phyloP scores from a whole-genome alignment of 2,329 filamentous ascomycete genomes.

The Elsinoe australis region DNA sequence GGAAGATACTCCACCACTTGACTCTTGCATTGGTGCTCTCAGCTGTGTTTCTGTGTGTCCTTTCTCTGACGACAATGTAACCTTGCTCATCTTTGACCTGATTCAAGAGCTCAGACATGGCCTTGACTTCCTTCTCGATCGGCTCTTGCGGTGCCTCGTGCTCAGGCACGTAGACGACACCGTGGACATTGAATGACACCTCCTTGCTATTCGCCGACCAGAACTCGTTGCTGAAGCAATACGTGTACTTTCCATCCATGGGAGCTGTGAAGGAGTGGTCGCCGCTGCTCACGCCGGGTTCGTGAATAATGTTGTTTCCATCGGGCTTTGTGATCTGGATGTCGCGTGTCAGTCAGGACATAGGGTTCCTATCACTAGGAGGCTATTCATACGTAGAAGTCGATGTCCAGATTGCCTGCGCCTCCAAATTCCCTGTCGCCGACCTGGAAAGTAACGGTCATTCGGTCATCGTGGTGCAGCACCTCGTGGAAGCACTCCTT shows the following conservation, averaged over 20 bases:
- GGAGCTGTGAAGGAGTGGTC: constrained; percentile 86
- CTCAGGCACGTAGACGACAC: constrained; percentile 94
- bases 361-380: too few species aligned
- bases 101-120: constrained; percentile 73
- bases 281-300: constrained; percentile 76
- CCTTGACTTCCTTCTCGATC: constrained; percentile 80
- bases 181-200: constrained; percentile 98
- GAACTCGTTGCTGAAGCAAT: constrained; percentile 99
- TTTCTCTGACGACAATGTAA: constrained; percentile 91
- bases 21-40: constrained; percentile 96
- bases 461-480: constrained; percentile 88
- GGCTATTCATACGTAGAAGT: constrained; percentile 75
- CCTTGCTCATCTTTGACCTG: constrained; percentile 97
- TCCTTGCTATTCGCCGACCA: constrained; percentile 96
- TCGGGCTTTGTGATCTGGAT: constrained; percentile 68
- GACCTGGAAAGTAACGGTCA: constrained; percentile 96
- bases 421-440: constrained; percentile 93
- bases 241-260: constrained; percentile 80
- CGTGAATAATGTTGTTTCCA: constrained; percentile 67
- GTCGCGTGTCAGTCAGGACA: background rate
- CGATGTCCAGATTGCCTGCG: constrained; percentile 88
- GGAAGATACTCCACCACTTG: constrained; percentile 99
- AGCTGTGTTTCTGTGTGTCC: constrained; percentile 94
- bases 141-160: constrained; percentile 76
- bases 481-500: constrained; percentile 96